Conservation (phyloP, 345 rosid species). For the Dipteronia sinensis region DNA sequence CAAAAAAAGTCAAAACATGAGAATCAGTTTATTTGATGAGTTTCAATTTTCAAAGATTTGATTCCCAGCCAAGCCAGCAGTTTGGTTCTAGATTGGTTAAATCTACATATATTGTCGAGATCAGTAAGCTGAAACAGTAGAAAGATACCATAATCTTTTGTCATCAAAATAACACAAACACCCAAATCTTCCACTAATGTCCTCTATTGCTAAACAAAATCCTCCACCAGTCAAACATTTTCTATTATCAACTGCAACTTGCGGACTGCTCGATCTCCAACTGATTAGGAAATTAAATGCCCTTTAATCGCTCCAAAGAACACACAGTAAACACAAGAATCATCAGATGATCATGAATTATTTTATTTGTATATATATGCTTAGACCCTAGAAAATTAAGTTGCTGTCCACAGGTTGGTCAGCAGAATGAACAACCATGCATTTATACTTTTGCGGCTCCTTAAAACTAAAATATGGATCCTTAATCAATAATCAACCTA, state of each 20-base stretch:
- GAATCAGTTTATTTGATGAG: not conserved
- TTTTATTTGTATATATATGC: not conserved
- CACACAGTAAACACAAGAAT: not conserved
- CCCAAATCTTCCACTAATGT: constrained; percentile 4
- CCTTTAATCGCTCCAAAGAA: not conserved
- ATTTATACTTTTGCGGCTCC: not conserved
- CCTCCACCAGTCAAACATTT: constrained; percentile 4
- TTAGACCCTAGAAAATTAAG: not conserved
- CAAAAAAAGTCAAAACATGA: not conserved
- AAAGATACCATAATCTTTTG: constrained; percentile 3
- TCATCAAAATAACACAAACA: not conserved
- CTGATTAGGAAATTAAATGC: not conserved
- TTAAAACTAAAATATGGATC: not conserved
- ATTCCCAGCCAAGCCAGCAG: not conserved
- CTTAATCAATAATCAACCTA: not conserved
- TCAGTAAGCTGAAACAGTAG: not conserved
- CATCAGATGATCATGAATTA: not conserved
- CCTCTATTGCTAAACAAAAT: constrained; percentile 7
- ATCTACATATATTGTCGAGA: not conserved
- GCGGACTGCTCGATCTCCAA: not conserved
- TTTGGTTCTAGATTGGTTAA: not conserved
- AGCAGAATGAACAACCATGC: not conserved
- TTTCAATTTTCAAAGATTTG: constrained; percentile 3
- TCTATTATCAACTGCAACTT: constrained; percentile 6
- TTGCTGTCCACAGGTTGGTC: constrained; percentile 1